Base-by-base conservation (phyloP, 768 basidiomycete species). In the Termitomyces sp. region DNA sequence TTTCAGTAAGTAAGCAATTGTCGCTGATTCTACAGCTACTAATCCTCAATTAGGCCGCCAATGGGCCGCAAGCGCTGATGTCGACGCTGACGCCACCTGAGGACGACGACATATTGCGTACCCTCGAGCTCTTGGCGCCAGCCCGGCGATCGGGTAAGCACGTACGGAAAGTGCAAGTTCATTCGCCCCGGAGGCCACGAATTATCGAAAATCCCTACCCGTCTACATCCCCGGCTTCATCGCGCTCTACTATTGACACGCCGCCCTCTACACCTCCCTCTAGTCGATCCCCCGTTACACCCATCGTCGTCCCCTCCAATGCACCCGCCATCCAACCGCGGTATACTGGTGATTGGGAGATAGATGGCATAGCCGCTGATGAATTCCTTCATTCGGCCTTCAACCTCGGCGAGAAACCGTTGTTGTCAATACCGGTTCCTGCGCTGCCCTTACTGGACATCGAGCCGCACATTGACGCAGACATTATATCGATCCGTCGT, bases 331-430 rank as follows among this genome's bases (percentile, higher is more conserved):
- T 38, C 22, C 43, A n/a, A 16, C 16, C 18, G 3, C 62, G 36
- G 3, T 63, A 49, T 32, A 63, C 62, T 10, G 62, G 62, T 13
- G 53, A 63, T 40, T 63, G 62, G 62, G 62, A 49, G 14, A 47
- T 38, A 2, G 62, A 63, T 20, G 60, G 53, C 16, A 51, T 63
- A 1, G 48, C 60, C 9, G 28, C 60, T 1, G 48, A 41, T 5
- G 35, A 52, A 3, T 41, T 46, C 16, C 40, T 52, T 7, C 10
- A 26, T 10, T 44, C 36, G 3, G 14, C 43, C 5, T 1, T 16
- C 28, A 46, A 41, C 47, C 3, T 14, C 40, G 48, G 14, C 26
- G 30, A 35, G 30, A 54, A 16, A 16, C 53, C 20, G 18, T 30
- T 36, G 5, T 5, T 35, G 0, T 20, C 33, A 2, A 20, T 44